Evolutionary conservation across 768 basidiomycete species (phyloP), one percentile per base, ranked within the genome.

Genomic region (Udeniomyces megalosporus): DNA sequence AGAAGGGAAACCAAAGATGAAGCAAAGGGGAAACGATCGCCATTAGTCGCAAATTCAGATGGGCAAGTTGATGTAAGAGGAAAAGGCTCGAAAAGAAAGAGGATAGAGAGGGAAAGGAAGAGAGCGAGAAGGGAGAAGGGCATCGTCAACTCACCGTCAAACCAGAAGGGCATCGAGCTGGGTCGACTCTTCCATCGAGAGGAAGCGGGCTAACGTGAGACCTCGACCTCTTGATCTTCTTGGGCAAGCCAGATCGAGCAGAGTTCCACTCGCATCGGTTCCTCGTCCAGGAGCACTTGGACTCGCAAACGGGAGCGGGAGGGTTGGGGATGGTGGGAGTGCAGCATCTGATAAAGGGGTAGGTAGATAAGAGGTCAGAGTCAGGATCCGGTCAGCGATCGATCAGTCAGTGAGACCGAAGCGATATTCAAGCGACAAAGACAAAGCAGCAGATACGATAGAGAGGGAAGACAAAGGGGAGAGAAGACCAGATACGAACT

Each of bases 81-180:
- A n/a, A n/a, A n/a, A n/a, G n/a, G n/a, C n/a, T n/a, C n/a, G n/a
- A n/a, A n/a, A n/a, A n/a, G n/a, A n/a, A n/a, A n/a, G n/a, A n/a
- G n/a, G n/a, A n/a, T n/a, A n/a, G n/a, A n/a, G n/a, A n/a, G n/a
- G n/a, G n/a, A n/a, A n/a, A 55, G 20, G 53, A 34, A 22, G 53
- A 38, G 34, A 55, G 34, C 17, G 14, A 10, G 10, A 26, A 38
- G 10, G n/a, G n/a, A n/a, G n/a, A n/a, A n/a, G n/a, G n/a, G n/a
- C n/a, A n/a, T n/a, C n/a, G n/a, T n/a, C n/a, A n/a, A n/a, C n/a
- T n/a, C n/a, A n/a, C n/a, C n/a, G n/a, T n/a, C n/a, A n/a, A n/a
- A n/a, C n/a, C n/a, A n/a, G n/a, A n/a, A n/a, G 53, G 53, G 38
- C 53, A 55, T 42, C 53, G 53, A 55, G 53, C 53, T 5, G 32